Conservation (phyloP, 2,329 filamentous ascomycete species). For the Pseudocercospora fuligena region DNA sequence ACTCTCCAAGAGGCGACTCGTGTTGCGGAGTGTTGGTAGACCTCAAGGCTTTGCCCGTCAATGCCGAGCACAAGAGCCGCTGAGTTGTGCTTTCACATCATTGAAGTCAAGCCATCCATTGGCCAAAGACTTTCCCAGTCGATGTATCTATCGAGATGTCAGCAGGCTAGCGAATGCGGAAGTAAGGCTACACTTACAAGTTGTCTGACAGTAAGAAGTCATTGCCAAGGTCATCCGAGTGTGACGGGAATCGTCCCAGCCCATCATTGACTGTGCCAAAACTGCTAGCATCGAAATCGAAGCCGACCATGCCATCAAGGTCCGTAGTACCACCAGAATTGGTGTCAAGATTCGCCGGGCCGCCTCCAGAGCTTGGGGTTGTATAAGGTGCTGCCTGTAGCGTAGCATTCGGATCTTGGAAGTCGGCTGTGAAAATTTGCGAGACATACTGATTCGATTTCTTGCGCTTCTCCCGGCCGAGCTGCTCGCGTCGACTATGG, state of each 20-base stretch:
- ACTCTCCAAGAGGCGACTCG: not conserved
- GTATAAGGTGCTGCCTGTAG: conserved; percentile 12
- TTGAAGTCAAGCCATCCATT: conserved; percentile 16
- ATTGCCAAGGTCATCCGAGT: conserved; percentile 11
- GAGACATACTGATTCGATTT: conserved; percentile 30
- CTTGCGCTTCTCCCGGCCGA: conserved; percentile 26
- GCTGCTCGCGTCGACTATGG: conserved; percentile 22
- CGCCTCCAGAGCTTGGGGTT: conserved; percentile 13
- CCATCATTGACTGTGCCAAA: conserved; percentile 12
- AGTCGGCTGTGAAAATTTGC: conserved; percentile 31
- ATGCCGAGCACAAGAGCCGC: not conserved
- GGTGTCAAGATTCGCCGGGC: not conserved
- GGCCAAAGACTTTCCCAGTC: conserved; percentile 26
- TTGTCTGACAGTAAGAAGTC: conserved; percentile 20
- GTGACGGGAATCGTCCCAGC: not conserved
- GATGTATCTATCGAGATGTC: conserved; percentile 10
- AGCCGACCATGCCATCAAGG: conserved; percentile 13
- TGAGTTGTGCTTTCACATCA: not conserved
- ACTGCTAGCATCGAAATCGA: conserved; percentile 20
- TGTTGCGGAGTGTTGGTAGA: not conserved
- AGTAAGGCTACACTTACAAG: conserved; percentile 7
- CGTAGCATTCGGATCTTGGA: conserved; percentile 21
- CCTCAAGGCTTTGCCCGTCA: not conserved
- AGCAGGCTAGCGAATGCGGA: too few species aligned
- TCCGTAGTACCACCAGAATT: conserved; percentile 1